Base-by-base conservation (phyloP, 495 filamentous ascomycete species). In the Hypoxylon perforatum region DNA sequence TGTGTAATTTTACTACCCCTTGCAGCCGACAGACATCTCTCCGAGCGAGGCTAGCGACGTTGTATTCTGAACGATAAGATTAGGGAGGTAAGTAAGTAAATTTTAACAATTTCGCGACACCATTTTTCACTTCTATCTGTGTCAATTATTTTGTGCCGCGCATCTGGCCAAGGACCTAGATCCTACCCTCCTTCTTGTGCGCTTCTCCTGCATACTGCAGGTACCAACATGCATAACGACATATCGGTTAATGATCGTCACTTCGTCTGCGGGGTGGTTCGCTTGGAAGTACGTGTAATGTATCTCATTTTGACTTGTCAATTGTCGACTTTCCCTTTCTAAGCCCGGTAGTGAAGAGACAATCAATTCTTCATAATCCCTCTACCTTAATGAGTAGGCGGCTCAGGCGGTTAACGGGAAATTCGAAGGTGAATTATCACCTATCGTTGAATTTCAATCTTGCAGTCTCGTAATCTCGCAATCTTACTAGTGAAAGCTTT, bases 141-240 rank as follows among this genome's bases (percentile, higher is more conserved):
- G 47, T 30, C 42, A 62, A 62, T 39, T 61, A 48, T 67, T 35
- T 44, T 39, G 18, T 14, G 15, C 39, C n/a, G 21, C 17, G 21
- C 30, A 48, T 28, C 57, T 51, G 22, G 23, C 51, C 28, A 57
- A 41, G 51, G 38, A 61, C 33, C 39, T 19, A 51, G 39, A 54
- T 49, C 47, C 46, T 28, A 28, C 25, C 25, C 25, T 28, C 25
- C 25, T 28, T 67, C 10, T 19, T 54, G 47, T 42, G 47, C 47
- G 47, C n/a, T 52, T 59, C 65, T 68, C 65, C 65, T 68, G 65
- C 59, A 63, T 59, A 56, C 60, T 69, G 66, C 65, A 69, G 60
- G 66, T 69, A 69, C 66, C 50, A 57, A 53, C 30, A 23, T 69
- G 66, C 61, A 69, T 23, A 38, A 48, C 66, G 56, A 56, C 66